Percentiles rank a stretch among this genome's conserved stretches.
Conservation (phyloP, 148 eudicot species). For the Polygonum maritimum region DNA sequence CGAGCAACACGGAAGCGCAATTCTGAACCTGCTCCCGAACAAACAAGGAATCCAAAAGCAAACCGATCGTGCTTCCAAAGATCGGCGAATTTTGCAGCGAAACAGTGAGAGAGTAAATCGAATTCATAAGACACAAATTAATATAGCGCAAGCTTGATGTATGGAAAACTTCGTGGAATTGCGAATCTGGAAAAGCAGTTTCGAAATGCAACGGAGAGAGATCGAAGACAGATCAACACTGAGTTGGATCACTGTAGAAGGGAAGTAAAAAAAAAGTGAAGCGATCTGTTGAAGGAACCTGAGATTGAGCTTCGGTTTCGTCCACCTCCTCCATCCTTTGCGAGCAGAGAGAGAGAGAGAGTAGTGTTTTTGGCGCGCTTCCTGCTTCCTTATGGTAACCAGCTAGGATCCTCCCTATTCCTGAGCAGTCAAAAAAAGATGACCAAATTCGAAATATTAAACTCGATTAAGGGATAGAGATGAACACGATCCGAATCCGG, state of each 20-base stretch:
- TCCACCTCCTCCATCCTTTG: conserved; percentile 56
- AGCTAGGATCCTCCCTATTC: no score
- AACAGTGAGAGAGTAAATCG: not conserved
- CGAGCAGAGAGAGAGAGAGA: not conserved
- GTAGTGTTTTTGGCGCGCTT: not conserved
- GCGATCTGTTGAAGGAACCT: conserved; percentile 30
- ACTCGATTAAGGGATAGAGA: no score
- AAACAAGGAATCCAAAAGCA: not conserved
- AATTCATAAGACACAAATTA: not conserved
- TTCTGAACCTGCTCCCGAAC: not conserved
- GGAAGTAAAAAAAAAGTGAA: not conserved
- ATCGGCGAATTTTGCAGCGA: not conserved
- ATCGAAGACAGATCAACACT: not conserved
- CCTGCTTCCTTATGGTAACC: not conserved
- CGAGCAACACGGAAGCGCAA: not conserved
- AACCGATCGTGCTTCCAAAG: not conserved
- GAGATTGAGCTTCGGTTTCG: conserved; percentile 65
- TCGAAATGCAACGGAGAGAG: conserved; percentile 5
- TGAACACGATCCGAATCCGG: no score
- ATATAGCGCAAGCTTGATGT: not conserved
- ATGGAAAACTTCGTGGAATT: not conserved
- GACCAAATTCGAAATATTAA: no score
- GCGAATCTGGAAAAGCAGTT: not conserved
- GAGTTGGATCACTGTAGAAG: not conserved
- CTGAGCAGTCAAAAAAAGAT: no score